phyloP scores from a whole-genome alignment of 2,329 filamentous ascomycete genomes.

The Ceratocystis lukuohia region DNA sequence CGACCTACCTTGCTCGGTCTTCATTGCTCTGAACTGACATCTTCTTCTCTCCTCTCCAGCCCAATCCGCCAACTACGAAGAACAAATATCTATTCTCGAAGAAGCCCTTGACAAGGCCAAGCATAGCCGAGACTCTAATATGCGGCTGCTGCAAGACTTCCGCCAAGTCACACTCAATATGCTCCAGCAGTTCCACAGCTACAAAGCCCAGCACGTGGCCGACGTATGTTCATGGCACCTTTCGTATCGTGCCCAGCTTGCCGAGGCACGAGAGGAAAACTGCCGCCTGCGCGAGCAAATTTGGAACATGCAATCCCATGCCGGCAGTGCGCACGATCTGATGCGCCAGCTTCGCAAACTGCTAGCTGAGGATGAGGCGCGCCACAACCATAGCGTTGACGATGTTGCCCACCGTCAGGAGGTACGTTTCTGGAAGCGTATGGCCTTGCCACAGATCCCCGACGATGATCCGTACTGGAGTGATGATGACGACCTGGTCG shows the following conservation, averaged over 20 bases:
- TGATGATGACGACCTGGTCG: slow-evolving; percentile 51
- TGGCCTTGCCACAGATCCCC: slow-evolving; percentile 47
- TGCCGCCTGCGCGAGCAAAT: slow-evolving; percentile 49
- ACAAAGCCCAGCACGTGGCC: slow-evolving; percentile 48
- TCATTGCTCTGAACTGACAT: background rate
- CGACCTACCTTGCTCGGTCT: background rate
- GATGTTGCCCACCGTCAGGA: slow-evolving; percentile 43
- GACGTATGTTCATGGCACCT: slow-evolving; percentile 53
- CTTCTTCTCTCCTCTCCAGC: slow-evolving; percentile 27
- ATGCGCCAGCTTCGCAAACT: slow-evolving; percentile 43
- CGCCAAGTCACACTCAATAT: slow-evolving; percentile 43
- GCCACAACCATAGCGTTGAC: slow-evolving; percentile 41
- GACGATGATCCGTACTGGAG: slow-evolving; percentile 51
- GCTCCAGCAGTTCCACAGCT: slow-evolving; percentile 51
- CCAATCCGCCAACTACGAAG: slow-evolving; percentile 47
- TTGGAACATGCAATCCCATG: slow-evolving; percentile 52
- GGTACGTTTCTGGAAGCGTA: slow-evolving; percentile 51
- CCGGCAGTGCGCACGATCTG: slow-evolving; percentile 42
- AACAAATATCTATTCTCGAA: slow-evolving; percentile 45
- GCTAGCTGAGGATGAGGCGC: slow-evolving; percentile 42
- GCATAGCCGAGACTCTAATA: slow-evolving; percentile 47
- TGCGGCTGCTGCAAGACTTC: slow-evolving; percentile 43
- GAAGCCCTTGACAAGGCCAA: slow-evolving; percentile 50
- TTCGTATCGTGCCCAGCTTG: slow-evolving; percentile 51
- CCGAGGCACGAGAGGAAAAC: slow-evolving; percentile 52